A percentile compares a stretch with the other conserved stretches of the same genome.
Evolutionary conservation across 805 yeast species (phyloP).

Genomic region (Saturnispora silvae): DNA sequence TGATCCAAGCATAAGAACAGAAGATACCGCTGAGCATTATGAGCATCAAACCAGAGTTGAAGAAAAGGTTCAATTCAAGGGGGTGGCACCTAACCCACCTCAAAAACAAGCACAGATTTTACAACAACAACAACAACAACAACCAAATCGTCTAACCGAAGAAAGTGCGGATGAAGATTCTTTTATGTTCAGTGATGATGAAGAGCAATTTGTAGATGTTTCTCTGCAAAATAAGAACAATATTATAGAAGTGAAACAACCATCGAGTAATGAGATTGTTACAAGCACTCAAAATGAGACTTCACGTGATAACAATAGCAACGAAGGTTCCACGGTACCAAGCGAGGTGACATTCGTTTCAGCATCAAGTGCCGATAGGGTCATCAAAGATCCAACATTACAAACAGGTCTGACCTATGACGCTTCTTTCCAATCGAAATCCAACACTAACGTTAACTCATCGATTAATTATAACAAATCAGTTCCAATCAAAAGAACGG

Average conservation of each 20-base stretch:
- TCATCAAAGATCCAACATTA: conserved; percentile 35
- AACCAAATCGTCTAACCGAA: neutral
- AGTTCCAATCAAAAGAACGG: conserved; percentile 43
- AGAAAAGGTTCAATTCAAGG: neutral
- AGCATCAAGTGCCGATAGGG: conserved; percentile 51
- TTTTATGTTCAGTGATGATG: conserved; percentile 39
- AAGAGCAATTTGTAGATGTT: conserved; percentile 8
- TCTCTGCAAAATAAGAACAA: neutral
- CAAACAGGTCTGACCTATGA: conserved; percentile 36
- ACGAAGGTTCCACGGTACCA: conserved; percentile 14
- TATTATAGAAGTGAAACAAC: neutral
- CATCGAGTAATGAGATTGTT: neutral
- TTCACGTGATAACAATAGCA: no score
- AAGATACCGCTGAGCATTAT: neutral
- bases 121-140: neutral
- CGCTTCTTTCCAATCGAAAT: conserved; percentile 47
- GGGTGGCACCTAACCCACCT: neutral
- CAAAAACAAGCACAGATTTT: neutral
- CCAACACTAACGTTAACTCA: conserved; percentile 40
- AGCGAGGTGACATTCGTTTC: conserved; percentile 38
- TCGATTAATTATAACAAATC: conserved; percentile 56
- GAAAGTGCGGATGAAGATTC: conserved; percentile 34
- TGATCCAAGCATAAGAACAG: neutral
- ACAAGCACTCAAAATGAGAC: conserved; percentile 6
- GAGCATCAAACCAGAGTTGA: neutral